Percentiles rank a stretch among this genome's conserved stretches.
phyloP scores from a whole-genome alignment of 345 rosid genomes.

The Hypericum androsaemum region DNA sequence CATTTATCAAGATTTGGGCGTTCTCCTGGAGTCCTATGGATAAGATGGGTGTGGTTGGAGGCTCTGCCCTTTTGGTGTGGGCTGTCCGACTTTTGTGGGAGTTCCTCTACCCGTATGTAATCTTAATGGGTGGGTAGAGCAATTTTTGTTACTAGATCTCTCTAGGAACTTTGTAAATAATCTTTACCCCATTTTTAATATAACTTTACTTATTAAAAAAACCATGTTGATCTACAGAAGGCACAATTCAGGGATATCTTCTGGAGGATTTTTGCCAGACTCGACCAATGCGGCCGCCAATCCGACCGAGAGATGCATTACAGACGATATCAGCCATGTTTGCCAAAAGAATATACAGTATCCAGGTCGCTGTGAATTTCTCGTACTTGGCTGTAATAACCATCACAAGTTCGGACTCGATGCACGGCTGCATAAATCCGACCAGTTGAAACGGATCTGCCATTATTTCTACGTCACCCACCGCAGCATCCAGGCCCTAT shows the following conservation, averaged over 20 bases:
- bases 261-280: slow-evolving; percentile 14
- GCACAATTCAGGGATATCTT: slow-evolving; percentile 14
- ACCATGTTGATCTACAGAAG: slow-evolving; percentile 20
- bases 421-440: slow-evolving; percentile 24
- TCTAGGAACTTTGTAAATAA: too few relatives aligned
- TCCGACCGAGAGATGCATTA: slow-evolving; percentile 20
- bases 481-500: slow-evolving; percentile 27
- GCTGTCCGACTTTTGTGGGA: too few relatives aligned
- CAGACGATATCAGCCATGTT: slow-evolving; percentile 19
- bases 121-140: too few relatives aligned
- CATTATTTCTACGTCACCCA: slow-evolving; percentile 22
- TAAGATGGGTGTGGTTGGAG: too few relatives aligned
- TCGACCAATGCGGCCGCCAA: slow-evolving; percentile 24
- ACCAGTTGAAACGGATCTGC: slow-evolving; percentile 15
- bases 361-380: slow-evolving; percentile 15
- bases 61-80: too few relatives aligned
- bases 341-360: slow-evolving; percentile 15
- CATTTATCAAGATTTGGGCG: too few relatives aligned
- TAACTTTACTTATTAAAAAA: slow-evolving; percentile 20
- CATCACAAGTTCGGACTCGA: slow-evolving; percentile 26
- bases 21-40: too few relatives aligned
- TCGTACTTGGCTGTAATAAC: slow-evolving; percentile 15
- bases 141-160: too few relatives aligned
- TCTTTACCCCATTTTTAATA: too few relatives aligned
- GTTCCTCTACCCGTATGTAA: too few relatives aligned